Evolutionary conservation across 345 rosid genomes (phyloP), one percentile per base, ranked within the genome.

Genomic region (Boechera stricta): DNA sequence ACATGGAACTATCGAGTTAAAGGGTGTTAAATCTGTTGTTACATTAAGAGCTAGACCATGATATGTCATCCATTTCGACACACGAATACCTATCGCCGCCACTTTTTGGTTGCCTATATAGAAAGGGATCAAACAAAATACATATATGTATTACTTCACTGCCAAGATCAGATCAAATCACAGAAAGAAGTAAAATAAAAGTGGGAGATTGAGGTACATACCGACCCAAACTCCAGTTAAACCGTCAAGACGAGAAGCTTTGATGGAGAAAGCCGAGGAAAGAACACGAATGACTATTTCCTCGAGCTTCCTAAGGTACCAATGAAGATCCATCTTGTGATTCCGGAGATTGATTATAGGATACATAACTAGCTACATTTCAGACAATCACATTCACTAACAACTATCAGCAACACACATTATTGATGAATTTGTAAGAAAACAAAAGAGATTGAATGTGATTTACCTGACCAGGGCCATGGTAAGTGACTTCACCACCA

Each of bases 301-400:
- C 85, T 91, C 96, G 24, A 91, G 94, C 64, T 84, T 84, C 85
- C 97, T 85, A 16, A 93, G 82, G 85, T 90, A 91, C 96, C 97
- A 93, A 84, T 93, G 90, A 72, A 94, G 93, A 86, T 91, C 97
- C 96, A 85, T 89, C 88, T 89, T 80, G 85, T 90, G 97, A 94
- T 85, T 21, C 21, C 21, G 21, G 21, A 21, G 21, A 21, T 21
- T 21, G 21, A 21, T 21, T 21, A 21, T 21, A 52, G 97, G 97
- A 80, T 94, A 90, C 92, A 90, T 83, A 32, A 90, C 89, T 44
- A 94, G 73, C 97, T 94, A 85, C 84, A 87, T 59, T 57, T 21
- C 45, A 71, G 0, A 62, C 28, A 32, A 38, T 38, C 44, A 36
- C 31, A 69, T 63, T 24, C 21, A 62, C 51, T 62, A 2, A 38